Base-by-base conservation (phyloP, 2,329 filamentous ascomycete genomes). In the Apiospora phragmitis region DNA sequence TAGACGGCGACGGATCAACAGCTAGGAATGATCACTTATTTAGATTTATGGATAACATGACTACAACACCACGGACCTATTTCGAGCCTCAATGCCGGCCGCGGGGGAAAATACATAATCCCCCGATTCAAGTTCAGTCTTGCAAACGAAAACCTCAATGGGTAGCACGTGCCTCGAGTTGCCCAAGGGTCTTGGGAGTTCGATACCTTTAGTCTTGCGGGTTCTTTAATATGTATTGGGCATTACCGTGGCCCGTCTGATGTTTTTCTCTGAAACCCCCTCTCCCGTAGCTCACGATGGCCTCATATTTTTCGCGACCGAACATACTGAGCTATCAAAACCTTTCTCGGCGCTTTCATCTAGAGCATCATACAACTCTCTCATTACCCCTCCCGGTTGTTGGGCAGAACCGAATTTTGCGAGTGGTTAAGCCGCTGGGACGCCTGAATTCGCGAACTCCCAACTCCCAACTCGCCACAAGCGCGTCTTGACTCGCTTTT, bases 1-100 rank as follows among this genome's bases (percentile, higher is more conserved):
- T 59, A 7, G 29, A 51, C 24, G 14, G 29, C 24, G 14, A 9
- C 47, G 29, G 55, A 62, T 62, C 55, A 21, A 24, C 55, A n/a
- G 55, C 55, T 62, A 38, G 32, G 18, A 62, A 62, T 62, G 38
- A 62, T 32, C 55, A 62, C 55, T 62, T 62, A 21, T 62, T 62
- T 62, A 62, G 18, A 59, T 35, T 59, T 21, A 21, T 47, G 51
- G 29, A 32, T 16, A 59, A 21, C 16, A 59, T 35, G 51, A 21
- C 29, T 59, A 59, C 29, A 47, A 32, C 49, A 49, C n/a, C 8
- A 24, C 26, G 18, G 4, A 38, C 32, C 8, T 62, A 62, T 62
- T 14, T 62, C 18, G 32, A n/a, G 9, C 6, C 11, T 26, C 51
- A n/a, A n/a, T 38, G 18, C 9, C 11, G 32, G 49, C 11, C 55